Evolutionary conservation across 1,139 yeast species (phyloP).

Genomic region (Meyerozyma smithsonii): DNA sequence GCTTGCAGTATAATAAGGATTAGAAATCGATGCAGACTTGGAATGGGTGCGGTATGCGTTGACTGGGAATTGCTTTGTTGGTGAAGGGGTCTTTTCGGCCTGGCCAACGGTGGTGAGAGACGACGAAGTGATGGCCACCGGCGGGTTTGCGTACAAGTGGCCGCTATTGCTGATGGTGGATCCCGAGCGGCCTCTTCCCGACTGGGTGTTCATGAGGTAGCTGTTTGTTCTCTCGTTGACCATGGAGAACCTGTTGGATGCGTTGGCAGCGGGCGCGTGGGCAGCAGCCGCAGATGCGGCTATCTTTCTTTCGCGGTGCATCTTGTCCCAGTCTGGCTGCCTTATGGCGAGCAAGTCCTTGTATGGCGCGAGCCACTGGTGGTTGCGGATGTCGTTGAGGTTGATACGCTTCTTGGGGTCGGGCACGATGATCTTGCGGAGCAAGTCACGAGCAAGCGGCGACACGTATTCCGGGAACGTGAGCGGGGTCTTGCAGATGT

Average conservation of each 20-base stretch:
- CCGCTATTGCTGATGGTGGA: constrained; percentile 26
- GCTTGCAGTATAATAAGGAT: constrained; percentile 48
- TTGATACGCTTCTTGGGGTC: constrained; percentile 78
- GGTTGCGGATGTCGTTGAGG: constrained; percentile 67
- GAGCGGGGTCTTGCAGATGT: constrained; percentile 84
- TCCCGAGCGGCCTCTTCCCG: constrained; percentile 9
- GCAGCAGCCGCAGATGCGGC: constrained; percentile 7
- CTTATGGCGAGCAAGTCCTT: constrained; percentile 76
- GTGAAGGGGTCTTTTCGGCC: constrained; percentile 16
- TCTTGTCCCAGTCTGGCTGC: constrained; percentile 85
- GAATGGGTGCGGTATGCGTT: constrained; percentile 23
- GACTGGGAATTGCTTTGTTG: constrained; percentile 17
- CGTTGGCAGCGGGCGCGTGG: constrained; percentile 7
- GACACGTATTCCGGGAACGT: constrained; percentile 94
- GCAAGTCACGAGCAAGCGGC: constrained; percentile 86
- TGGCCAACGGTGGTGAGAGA: constrained; percentile 42
- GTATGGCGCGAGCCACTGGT: constrained; percentile 84
- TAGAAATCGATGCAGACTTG: constrained; percentile 32
- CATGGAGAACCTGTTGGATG: constrained; percentile 41
- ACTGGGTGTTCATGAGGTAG: constrained; percentile 25
- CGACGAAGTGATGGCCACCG: constrained; percentile 51
- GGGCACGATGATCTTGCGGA: constrained; percentile 78
- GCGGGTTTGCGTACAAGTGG: constrained; percentile 37
- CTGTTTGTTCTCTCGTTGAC: constrained; percentile 40
- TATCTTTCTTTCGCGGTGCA: constrained; percentile 30